These are phyloP conservation scores for Tilletiaria anomala DNA, from an alignment of 1,284 basidiomycete genomes.

Conservation along the genomic window DNA sequence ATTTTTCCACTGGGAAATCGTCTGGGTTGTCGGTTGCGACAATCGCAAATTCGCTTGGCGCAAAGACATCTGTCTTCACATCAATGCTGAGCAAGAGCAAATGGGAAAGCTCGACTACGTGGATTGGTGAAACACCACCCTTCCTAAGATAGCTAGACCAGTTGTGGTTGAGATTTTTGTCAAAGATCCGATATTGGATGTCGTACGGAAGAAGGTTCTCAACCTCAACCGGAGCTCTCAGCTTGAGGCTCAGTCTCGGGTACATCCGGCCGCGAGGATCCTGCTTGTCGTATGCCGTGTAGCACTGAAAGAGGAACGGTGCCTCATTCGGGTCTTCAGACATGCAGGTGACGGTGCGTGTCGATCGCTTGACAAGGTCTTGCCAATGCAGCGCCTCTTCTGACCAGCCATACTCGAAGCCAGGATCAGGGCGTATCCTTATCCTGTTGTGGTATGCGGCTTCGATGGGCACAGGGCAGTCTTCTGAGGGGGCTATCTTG, in stretches of 20 bases:
- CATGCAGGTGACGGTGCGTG: slow-evolving; percentile 70
- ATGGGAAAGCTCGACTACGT: slow-evolving; percentile 88
- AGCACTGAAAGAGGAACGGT: slow-evolving; percentile 88
- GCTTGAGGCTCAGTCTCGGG: slow-evolving; percentile 66
- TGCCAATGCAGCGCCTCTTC: slow-evolving; percentile 71
- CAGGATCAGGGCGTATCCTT: slow-evolving; percentile 82
- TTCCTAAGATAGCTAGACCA: slow-evolving; percentile 74
- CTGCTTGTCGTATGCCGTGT: slow-evolving; percentile 62
- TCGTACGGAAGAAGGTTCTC: slow-evolving; percentile 95
- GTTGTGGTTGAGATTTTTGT: slow-evolving; percentile 78
- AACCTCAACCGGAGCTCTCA: slow-evolving; percentile 89
- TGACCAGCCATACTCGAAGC: slow-evolving; percentile 89
- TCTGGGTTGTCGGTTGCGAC: slow-evolving; percentile 87
- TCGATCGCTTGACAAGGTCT: slow-evolving; percentile 60
- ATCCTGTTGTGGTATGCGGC: slow-evolving; percentile 71
- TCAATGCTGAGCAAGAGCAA: slow-evolving; percentile 80
- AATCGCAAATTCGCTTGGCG: slow-evolving; percentile 93
- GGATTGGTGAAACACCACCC: slow-evolving; percentile 90
- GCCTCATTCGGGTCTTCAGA: slow-evolving; percentile 70
- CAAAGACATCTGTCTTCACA: slow-evolving; percentile 66
- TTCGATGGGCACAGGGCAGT: slow-evolving; percentile 80
- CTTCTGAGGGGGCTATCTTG: slow-evolving; percentile 78
- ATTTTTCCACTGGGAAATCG: slow-evolving; percentile 70
- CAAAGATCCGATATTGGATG: slow-evolving; percentile 82
- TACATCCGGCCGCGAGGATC: slow-evolving; percentile 50